Percentiles rank a stretch among this genome's conserved stretches.
Evolutionary conservation across 2,329 filamentous ascomycete genomes (phyloP).

Genomic region (Monascus ruber): DNA sequence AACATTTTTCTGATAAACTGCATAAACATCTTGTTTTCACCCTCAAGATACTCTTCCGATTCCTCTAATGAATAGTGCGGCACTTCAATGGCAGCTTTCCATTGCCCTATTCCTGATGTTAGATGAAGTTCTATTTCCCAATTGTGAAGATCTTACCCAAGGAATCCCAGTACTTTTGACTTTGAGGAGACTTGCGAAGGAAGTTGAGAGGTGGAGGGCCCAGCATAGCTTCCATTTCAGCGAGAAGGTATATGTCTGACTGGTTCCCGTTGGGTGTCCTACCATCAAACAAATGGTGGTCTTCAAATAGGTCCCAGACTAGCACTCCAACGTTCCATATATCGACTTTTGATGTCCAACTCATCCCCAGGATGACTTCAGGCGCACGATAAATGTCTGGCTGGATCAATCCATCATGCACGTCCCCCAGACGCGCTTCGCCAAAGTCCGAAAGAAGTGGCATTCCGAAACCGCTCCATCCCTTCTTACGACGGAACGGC

Average conservation of each 20-base stretch:
- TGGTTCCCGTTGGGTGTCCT: constrained; percentile 2
- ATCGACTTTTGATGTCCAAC: constrained; percentile 15
- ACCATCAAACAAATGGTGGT: constrained; percentile 8
- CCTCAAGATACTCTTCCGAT: constrained; percentile 13
- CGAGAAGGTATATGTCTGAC: constrained; percentile 7
- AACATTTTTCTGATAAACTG: constrained; percentile 19
- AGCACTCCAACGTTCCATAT: constrained; percentile 19
- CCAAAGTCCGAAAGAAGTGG: constrained; percentile 18
- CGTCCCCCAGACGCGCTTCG: constrained; percentile 8
- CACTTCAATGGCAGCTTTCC: constrained; percentile 2
- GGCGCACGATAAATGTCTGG: constrained; percentile 17
- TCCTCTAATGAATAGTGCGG: constrained; percentile 11
- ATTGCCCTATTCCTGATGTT: constrained; percentile 3
- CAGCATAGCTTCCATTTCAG: constrained; percentile 9
- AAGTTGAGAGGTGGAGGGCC: constrained; percentile 5
- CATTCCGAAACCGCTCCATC: constrained; percentile 4
- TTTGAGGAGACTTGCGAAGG: constrained; percentile 2
- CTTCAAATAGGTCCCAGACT: constrained; percentile 11
- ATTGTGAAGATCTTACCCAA: constrained; percentile 1
- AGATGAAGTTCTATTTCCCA: background rate
- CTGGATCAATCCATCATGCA: constrained; percentile 9
- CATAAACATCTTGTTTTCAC: constrained; percentile 15
- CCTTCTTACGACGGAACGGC: constrained; percentile 4
- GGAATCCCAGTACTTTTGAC: constrained; percentile 5
- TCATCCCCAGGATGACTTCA: constrained; percentile 15